These are phyloP conservation scores for Metschnikowia continentalis DNA, from an alignment of 805 yeast species.

Conservation along the genomic window DNA sequence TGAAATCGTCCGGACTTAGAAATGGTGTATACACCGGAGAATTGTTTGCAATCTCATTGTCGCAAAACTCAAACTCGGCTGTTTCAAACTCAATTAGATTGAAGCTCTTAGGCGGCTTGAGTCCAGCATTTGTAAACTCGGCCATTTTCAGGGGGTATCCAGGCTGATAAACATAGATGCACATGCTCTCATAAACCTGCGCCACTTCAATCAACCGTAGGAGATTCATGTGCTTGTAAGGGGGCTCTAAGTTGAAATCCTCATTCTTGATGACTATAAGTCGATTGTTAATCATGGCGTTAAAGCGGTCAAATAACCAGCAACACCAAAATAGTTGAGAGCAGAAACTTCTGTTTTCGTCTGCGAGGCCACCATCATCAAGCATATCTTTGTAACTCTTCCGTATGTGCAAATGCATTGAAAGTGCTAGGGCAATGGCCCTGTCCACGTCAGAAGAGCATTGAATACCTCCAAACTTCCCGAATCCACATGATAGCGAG, in stretches of 20 bases:
- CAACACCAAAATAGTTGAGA: constrained; percentile 34
- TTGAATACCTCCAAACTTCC: neutral
- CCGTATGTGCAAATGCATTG: constrained; percentile 20
- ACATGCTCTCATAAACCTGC: constrained; percentile 30
- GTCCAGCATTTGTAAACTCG: neutral
- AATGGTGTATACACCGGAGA: neutral
- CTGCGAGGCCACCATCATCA: neutral
- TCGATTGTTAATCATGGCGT: constrained; percentile 36
- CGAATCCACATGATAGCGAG: constrained; percentile 1
- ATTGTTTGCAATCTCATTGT: constrained; percentile 14
- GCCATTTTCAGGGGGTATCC: constrained; percentile 7
- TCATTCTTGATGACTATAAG: constrained; percentile 34
- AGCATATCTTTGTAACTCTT: neutral
- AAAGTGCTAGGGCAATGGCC: neutral
- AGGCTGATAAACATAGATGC: constrained; percentile 23
- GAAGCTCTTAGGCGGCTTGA: constrained; percentile 14
- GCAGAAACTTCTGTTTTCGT: constrained; percentile 13
- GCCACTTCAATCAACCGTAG: constrained; percentile 28
- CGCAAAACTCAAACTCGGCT: constrained; percentile 26
- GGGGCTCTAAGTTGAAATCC: constrained; percentile 33
- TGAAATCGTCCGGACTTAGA: neutral
- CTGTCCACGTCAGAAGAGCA: neutral
- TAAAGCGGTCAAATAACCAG: constrained; percentile 30
- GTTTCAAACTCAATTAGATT: constrained; percentile 25
- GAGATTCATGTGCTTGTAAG: constrained; percentile 25